Conservation (phyloP, 2,329 filamentous ascomycete genomes). For the Verruconis gallopava region DNA sequence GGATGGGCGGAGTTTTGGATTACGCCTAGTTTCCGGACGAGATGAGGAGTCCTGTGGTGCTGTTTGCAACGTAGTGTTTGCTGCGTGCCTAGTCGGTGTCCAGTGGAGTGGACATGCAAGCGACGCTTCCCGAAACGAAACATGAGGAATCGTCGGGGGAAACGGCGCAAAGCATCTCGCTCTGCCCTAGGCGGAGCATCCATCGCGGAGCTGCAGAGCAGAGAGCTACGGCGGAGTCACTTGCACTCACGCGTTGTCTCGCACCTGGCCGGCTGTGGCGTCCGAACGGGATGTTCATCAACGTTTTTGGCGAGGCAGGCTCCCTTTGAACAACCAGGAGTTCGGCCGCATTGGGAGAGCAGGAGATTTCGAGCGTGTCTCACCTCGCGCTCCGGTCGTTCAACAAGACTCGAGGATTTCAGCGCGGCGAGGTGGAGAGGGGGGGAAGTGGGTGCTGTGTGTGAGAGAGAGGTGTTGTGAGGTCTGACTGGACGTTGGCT, state of each 20-base stretch:
- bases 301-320: conserved; percentile 2
- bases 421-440: not conserved
- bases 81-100: not conserved
- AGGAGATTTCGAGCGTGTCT: not conserved
- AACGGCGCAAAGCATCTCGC: no score
- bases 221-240: not conserved
- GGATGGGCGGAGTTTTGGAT: not conserved
- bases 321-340: not conserved
- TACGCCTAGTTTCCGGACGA: not conserved
- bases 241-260: not conserved
- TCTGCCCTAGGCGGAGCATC: not conserved
- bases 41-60: not conserved
- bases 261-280: not conserved
- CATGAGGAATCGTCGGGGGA: not conserved
- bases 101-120: not conserved
- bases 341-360: not conserved
- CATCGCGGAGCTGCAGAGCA: not conserved
- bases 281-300: not conserved
- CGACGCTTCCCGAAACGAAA: conserved; percentile 5
- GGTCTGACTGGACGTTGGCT: not conserved
- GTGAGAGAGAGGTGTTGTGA: not conserved
- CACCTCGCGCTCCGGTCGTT: not conserved
- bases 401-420: not conserved
- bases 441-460: not conserved
- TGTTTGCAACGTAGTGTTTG: not conserved